phyloP scores from a whole-genome alignment of 768 basidiomycete species.

The Lactarius tabidus region DNA sequence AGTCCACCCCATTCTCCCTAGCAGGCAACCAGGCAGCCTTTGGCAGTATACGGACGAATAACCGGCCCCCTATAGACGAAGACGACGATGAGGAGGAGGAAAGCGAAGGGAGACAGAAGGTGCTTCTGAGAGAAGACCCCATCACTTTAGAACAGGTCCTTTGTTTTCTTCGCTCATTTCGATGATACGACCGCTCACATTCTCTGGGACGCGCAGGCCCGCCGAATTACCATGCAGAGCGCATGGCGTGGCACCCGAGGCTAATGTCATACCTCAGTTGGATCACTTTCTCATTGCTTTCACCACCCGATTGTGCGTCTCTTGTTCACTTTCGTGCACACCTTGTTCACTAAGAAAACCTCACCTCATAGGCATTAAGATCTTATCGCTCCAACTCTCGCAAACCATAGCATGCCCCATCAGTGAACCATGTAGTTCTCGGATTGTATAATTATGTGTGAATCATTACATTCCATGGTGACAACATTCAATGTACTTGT shows the following conservation, averaged over 20 bases:
- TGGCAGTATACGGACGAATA: conserved; percentile 60
- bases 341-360: neutral
- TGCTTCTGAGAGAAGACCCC: conserved; percentile 75
- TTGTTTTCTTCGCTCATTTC: conserved; percentile 8
- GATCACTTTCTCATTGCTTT: conserved; percentile 12
- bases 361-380: conserved; percentile 16
- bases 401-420: conserved; percentile 17
- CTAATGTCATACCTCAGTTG: conserved; percentile 30
- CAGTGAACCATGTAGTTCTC: conserved; percentile 19
- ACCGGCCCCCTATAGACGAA: conserved; percentile 45
- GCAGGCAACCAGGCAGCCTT: conserved; percentile 82
- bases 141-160: conserved; percentile 91
- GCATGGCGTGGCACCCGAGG: conserved; percentile 74
- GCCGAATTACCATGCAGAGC: conserved; percentile 84
- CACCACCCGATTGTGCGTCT: conserved; percentile 9
- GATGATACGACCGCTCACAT: conserved; percentile 7
- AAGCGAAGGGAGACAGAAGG: conserved; percentile 55
- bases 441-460: conserved; percentile 27
- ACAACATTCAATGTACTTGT: conserved; percentile 1
- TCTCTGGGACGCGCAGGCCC: conserved; percentile 45
- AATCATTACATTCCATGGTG: conserved; percentile 8
- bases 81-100: conserved; percentile 70
- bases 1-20: conserved; percentile 72
- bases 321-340: neutral
- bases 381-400: conserved; percentile 17